phyloP scores from a whole-genome alignment of 2,329 filamentous ascomycete genomes.

The Penicillium expansum region DNA sequence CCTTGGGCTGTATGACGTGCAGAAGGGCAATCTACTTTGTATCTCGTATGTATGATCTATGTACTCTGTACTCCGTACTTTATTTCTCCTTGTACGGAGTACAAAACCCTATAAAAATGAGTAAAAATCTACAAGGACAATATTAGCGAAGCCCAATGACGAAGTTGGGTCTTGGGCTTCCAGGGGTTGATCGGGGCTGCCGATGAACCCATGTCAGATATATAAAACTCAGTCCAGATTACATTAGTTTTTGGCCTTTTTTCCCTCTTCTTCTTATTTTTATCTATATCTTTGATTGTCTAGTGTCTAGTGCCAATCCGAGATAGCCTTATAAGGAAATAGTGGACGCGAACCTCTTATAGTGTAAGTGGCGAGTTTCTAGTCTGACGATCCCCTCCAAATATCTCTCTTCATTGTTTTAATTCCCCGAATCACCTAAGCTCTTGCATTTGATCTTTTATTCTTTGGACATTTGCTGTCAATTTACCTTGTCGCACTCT shows the following conservation, averaged over 20 bases:
- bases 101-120: neutral
- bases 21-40: neutral
- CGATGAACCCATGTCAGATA: slow-evolving; percentile 18
- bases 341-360: neutral
- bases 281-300: neutral
- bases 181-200: slow-evolving; percentile 7
- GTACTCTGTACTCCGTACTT: too few species aligned
- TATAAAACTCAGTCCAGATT: neutral
- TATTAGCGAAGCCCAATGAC: neutral
- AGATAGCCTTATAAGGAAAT: slow-evolving; percentile 10
- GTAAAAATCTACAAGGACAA: neutral
- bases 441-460: neutral
- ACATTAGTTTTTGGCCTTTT: neutral
- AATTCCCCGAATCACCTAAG: neutral
- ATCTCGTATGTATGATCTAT: neutral
- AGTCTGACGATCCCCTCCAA: neutral
- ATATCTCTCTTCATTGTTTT: neutral
- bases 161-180: neutral
- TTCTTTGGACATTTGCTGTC: neutral
- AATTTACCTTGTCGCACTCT: neutral
- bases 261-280: neutral
- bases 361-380: slow-evolving; percentile 12
- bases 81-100: neutral
- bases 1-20: neutral
- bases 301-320: neutral